These are phyloP conservation scores for Aureobasidium subglaciale DNA, from an alignment of 2,329 filamentous ascomycete genomes.

Conservation along the genomic window DNA sequence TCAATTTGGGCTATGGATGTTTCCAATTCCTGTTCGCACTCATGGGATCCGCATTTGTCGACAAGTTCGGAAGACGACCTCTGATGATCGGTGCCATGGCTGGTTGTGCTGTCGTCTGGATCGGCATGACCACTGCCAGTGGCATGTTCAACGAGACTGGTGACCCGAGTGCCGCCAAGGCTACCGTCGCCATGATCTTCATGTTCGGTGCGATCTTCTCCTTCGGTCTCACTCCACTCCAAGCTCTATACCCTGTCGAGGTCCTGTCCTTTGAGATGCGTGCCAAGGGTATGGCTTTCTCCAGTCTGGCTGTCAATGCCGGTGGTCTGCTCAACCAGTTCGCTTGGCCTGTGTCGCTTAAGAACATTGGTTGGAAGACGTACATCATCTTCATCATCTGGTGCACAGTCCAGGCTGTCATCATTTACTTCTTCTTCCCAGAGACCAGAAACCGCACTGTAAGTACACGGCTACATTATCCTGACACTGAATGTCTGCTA, in stretches of 20 bases:
- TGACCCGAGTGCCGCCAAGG: slow-evolving; percentile 22
- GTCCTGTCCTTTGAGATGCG: slow-evolving; percentile 42
- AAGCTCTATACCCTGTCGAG: slow-evolving; percentile 38
- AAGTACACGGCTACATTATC: background rate
- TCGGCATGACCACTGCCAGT: slow-evolving; percentile 34
- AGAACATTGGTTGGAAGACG: slow-evolving; percentile 24
- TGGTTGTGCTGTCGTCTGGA: slow-evolving; percentile 26
- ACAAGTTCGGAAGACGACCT: slow-evolving; percentile 37
- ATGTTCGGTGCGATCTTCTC: slow-evolving; percentile 28
- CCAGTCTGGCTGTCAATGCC: slow-evolving; percentile 36
- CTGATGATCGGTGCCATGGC: slow-evolving; percentile 25
- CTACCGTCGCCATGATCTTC: slow-evolving; percentile 30
- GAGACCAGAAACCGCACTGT: slow-evolving; percentile 32
- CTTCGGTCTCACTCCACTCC: slow-evolving; percentile 28
- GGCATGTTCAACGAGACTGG: slow-evolving; percentile 23
- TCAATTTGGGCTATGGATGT: slow-evolving; percentile 49
- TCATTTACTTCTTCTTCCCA: slow-evolving; percentile 31
- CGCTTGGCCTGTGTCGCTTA: slow-evolving; percentile 20
- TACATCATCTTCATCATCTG: slow-evolving; percentile 23
- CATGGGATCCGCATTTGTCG: slow-evolving; percentile 27
- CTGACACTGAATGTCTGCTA: background rate
- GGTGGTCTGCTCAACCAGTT: slow-evolving; percentile 37
- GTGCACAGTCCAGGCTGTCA: slow-evolving; percentile 13
- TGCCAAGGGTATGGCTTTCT: slow-evolving; percentile 38
- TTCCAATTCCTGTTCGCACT: slow-evolving; percentile 47